Base-by-base conservation (phyloP, 345 rosid genomes). In the Citrus hindsii region DNA sequence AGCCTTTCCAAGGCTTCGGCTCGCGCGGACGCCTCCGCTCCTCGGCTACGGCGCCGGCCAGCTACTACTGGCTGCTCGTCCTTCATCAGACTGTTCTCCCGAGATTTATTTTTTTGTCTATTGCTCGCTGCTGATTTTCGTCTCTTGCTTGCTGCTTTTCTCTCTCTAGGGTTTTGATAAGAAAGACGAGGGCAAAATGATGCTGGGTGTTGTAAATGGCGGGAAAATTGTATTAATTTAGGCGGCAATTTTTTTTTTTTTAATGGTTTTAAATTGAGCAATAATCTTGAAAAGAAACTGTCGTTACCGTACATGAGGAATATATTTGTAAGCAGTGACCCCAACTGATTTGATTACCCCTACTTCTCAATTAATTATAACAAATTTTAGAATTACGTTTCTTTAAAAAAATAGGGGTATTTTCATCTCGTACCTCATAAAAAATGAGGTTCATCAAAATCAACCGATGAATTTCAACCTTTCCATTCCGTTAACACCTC, bases 1-100 rank as follows among this genome's bases (percentile, higher is more conserved):
- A 94, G 90, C 35, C 95, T 86, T 83, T 92, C 94, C 46, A 96
- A 85, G 42, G 95, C 94, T 64, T 64, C 89, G 3, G 87, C 82
- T 56, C 97, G 85, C n/a, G 76, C 89, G 22, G 86, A 55, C 21
- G 92, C 89, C 71, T 86, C 93, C 1, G 81, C 64, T 2, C 95
- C 93, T 27, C 92, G 82, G 84, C 85, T 83, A 21, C 92, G 76
- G 46, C 97, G 88, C 74, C 90, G 82, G 40, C 85, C 78, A 38
- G 51, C 82, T 24, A 48, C 76, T 67, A 64, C 42, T 6, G 84
- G 81, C 76, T 91, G 85, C 22, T 91, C 97, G 68, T 85, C 94
- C 10, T 67, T 28, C 79, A 76, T 76, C 21, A 1, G 5, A 67
- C 25, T 18, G 19, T n/a, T 68, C 40, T 74, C 40, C 40, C 55